These are phyloP conservation scores for Erythrophleum fordii DNA, from an alignment of 306 rosid genomes.

Conservation along the genomic window DNA sequence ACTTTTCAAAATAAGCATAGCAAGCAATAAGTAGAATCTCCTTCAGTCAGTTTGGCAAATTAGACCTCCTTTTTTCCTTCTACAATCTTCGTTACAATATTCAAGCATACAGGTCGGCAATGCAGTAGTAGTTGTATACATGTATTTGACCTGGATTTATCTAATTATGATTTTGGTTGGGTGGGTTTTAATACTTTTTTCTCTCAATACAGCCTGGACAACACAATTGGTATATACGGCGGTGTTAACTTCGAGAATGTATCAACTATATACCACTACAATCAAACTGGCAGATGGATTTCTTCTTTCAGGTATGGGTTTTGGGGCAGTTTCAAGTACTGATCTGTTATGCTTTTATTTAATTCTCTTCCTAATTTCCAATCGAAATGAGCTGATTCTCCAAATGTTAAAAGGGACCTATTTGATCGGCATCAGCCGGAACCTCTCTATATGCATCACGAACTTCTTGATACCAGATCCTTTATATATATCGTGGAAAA, in stretches of 20 bases:
- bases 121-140: neutral
- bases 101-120: neutral
- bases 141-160: neutral
- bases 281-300: slow-evolving; percentile 77
- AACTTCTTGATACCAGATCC: slow-evolving; percentile 13
- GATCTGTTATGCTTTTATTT: neutral
- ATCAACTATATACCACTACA: slow-evolving; percentile 55
- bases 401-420: neutral
- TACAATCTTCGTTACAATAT: neutral
- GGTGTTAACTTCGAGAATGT: slow-evolving; percentile 67
- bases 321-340: slow-evolving; percentile 21
- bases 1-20: neutral
- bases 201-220: slow-evolving; percentile 59
- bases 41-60: neutral
- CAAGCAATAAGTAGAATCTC: neutral
- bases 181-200: slow-evolving; percentile 11
- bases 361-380: slow-evolving; percentile 11
- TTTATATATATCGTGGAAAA: slow-evolving; percentile 8
- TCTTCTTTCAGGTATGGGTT: slow-evolving; percentile 71
- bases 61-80: neutral
- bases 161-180: slow-evolving; percentile 21
- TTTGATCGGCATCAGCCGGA: slow-evolving; percentile 1
- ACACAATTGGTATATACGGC: slow-evolving; percentile 66
- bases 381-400: neutral
- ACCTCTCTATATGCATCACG: neutral